Base-by-base conservation (phyloP, 495 filamentous ascomycete species). In the Penicillium cosmopolitanum region DNA sequence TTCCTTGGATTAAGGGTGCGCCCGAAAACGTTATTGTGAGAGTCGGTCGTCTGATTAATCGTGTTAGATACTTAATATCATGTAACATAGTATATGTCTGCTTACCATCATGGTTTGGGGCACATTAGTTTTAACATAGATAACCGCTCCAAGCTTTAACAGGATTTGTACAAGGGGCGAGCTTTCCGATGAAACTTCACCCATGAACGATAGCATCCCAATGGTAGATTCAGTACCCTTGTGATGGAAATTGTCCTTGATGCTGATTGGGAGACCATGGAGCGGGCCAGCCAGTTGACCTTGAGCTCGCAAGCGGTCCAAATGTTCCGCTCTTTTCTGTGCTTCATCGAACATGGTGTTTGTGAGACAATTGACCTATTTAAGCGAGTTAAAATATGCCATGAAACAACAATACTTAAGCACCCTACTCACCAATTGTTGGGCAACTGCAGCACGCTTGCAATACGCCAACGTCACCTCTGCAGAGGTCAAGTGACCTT, bases 211-310 rank as follows among this genome's bases (percentile, higher is more conserved):
- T 0, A 70, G 54, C 64, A 66, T 65, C 4, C 69, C 72, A 34
- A 71, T 65, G 18, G 57, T 68, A 4, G 72, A 53, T 23, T 73
- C 60, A 9, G 78, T 68, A 8, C 77, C 84, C 56, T 82, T 78
- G 55, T 84, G 75, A 19, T 73, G 73, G 35, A 87, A 73, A 47
- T 81, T 79, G 64, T 89, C 86, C 68, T 89, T 89, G 44, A 87
- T 76, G 54, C 79, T 83, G 34, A 88, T 80, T 0, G 86, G 86
- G 10, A 89, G 65, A 21, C 87, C 87, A 56, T 89, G 86, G 0
- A 89, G 73, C 0, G 85, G 85, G 0, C 87, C 87, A 12, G 83
- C 69, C 12, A 77, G 64, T 43, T 76, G 77, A 0, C 70, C 66
- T 13, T 67, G 59, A 4, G 67, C 65, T 19, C 50, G 54, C 1